Percentiles rank a stretch among this genome's conserved stretches.
phyloP scores from a whole-genome alignment of 2,329 filamentous ascomycete species.

The Colletotrichum gigasporum region DNA sequence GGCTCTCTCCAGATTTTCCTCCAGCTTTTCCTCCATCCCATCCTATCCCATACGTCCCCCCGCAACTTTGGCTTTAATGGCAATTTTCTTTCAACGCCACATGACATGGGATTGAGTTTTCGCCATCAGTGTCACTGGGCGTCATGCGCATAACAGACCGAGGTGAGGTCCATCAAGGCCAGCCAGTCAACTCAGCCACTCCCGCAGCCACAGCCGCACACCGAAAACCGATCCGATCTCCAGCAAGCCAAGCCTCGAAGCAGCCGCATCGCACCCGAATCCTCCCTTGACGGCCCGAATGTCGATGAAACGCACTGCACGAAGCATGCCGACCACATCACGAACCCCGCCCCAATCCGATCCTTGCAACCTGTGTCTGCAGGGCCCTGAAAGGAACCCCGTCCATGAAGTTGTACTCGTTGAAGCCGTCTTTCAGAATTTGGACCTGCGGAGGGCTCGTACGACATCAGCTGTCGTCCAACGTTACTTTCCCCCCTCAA shows the following conservation, averaged over 20 bases:
- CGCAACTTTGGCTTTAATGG: not conserved
- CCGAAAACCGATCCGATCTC: no score
- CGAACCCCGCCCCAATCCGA: not conserved
- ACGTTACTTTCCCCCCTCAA: not conserved
- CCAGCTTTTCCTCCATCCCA: not conserved
- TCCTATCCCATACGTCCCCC: constrained; percentile 4
- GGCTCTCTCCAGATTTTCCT: not conserved
- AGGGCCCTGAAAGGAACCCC: not conserved
- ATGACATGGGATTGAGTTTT: not conserved
- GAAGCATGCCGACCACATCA: not conserved
- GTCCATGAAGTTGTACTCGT: not conserved
- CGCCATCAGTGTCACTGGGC: not conserved
- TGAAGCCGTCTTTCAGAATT: not conserved
- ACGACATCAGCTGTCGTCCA: not conserved
- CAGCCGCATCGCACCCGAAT: constrained; percentile 9
- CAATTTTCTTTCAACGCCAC: not conserved
- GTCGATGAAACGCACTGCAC: not conserved
- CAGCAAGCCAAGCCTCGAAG: not conserved
- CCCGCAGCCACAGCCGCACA: not conserved
- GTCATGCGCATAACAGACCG: not conserved
- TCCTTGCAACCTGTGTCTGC: not conserved
- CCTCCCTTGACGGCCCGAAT: not conserved
- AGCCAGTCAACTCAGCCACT: not conserved
- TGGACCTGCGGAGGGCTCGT: not conserved
- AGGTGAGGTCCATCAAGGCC: not conserved